These are phyloP conservation scores for Carex kokanica DNA, from an alignment of 176 grass and related monocot genomes.

Conservation along the genomic window DNA sequence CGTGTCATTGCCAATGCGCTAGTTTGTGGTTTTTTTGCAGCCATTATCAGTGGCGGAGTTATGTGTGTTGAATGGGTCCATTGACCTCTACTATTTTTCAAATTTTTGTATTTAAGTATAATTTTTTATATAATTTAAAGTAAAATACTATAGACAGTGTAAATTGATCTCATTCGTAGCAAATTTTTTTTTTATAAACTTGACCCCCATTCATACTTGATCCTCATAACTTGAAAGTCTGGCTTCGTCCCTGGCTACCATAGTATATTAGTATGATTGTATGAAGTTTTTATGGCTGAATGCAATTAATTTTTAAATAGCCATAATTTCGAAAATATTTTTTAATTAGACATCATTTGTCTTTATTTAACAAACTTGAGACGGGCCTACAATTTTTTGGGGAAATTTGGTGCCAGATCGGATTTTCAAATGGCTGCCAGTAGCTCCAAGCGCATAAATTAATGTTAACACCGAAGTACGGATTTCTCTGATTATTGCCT, in stretches of 20 bases:
- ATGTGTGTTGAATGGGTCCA: too few relatives aligned
- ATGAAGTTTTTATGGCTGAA: not conserved
- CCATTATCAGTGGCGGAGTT: too few relatives aligned
- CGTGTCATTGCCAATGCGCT: not conserved
- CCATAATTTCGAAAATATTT: not conserved
- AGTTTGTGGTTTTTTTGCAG: not conserved
- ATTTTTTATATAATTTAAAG: too few relatives aligned
- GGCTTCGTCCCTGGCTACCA: not conserved
- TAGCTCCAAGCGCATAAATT: not conserved
- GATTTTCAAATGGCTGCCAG: not conserved
- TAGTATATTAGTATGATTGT: not conserved
- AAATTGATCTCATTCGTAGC: too few relatives aligned
- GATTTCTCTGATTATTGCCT: not conserved
- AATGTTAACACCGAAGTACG: not conserved
- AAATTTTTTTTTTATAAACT: too few relatives aligned
- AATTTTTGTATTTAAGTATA: too few relatives aligned
- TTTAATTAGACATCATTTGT: not conserved
- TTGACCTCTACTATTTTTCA: too few relatives aligned
- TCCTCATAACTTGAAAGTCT: too few relatives aligned
- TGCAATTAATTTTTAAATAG: not conserved
- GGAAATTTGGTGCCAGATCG: not conserved
- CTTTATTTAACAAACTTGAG: not conserved
- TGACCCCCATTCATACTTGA: too few relatives aligned
- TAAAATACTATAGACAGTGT: too few relatives aligned
- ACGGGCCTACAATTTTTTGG: not conserved